phyloP scores from a whole-genome alignment of 2,329 filamentous ascomycete genomes.

The Aspergillus transmontanensis region DNA sequence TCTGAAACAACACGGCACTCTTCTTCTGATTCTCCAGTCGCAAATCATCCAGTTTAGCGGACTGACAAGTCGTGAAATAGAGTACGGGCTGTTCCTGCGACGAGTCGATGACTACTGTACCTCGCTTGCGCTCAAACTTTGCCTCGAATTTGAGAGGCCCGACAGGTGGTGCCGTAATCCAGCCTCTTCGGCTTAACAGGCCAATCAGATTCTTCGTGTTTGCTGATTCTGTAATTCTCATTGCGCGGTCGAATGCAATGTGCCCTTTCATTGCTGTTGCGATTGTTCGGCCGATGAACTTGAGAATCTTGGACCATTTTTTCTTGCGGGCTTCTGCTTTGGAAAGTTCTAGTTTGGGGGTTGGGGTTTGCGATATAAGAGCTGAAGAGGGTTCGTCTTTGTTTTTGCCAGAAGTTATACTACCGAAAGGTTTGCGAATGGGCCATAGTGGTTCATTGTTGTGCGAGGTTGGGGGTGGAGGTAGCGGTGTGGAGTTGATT shows the following conservation, averaged over 20 bases:
- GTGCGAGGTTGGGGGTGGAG: conserved; percentile 57
- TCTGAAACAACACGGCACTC: conserved; percentile 64
- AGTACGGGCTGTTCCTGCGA: conserved; percentile 49
- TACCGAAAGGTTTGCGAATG: conserved; percentile 50
- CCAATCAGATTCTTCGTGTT: conserved; percentile 73
- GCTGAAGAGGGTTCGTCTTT: conserved; percentile 27
- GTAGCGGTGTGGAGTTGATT: conserved; percentile 76
- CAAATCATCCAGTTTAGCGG: conserved; percentile 41
- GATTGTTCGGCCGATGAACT: conserved; percentile 69
- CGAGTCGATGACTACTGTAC: conserved; percentile 66
- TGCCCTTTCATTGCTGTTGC: conserved; percentile 72
- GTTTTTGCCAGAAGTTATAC: conserved; percentile 57
- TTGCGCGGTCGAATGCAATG: conserved; percentile 71
- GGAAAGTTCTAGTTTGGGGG: neutral
- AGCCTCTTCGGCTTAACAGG: conserved; percentile 59
- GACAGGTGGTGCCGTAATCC: conserved; percentile 44
- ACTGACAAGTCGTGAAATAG: conserved; percentile 58
- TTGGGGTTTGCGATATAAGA: neutral
- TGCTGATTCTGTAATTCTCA: conserved; percentile 63
- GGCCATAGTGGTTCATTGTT: conserved; percentile 35
- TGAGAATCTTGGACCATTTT: conserved; percentile 53
- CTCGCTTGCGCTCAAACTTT: conserved; percentile 70
- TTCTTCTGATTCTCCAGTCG: conserved; percentile 55
- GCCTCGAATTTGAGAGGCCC: conserved; percentile 79
- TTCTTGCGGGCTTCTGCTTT: conserved; percentile 11